Evolutionary conservation across 352 stramenopile species (phyloP).

Genomic region (Globisporangium nodosum): DNA sequence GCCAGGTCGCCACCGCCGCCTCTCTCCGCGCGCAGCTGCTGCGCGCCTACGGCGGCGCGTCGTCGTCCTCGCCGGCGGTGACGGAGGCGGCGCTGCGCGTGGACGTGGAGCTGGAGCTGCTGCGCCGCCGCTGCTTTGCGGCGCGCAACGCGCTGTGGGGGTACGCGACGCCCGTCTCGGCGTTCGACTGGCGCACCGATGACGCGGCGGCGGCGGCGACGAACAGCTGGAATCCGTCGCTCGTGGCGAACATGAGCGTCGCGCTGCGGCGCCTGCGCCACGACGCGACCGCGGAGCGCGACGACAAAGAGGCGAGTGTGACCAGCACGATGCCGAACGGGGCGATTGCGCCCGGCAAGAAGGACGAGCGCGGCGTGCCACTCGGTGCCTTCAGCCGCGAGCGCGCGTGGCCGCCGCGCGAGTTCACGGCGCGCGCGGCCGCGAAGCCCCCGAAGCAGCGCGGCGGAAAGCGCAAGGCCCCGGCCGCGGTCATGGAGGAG

Average conservation of each 20-base stretch:
- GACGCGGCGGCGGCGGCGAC: slow-evolving; percentile 15
- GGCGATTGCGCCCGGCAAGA: slow-evolving; percentile 3
- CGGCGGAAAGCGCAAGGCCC: slow-evolving; percentile 59
- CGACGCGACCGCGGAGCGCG: slow-evolving; percentile 15
- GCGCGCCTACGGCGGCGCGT: slow-evolving; percentile 20
- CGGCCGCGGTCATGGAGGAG: slow-evolving; percentile 36
- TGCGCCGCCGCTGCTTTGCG: slow-evolving; percentile 68
- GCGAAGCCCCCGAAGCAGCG: slow-evolving; percentile 33
- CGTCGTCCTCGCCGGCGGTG: neutral
- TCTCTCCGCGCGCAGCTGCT: slow-evolving; percentile 42
- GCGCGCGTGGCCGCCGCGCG: slow-evolving; percentile 63
- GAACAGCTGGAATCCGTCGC: slow-evolving; percentile 30
- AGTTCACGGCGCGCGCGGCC: slow-evolving; percentile 62
- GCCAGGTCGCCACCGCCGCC: slow-evolving; percentile 18
- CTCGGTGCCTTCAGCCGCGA: slow-evolving; percentile 43
- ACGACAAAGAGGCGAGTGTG: slow-evolving; percentile 12
- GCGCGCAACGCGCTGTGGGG: slow-evolving; percentile 66
- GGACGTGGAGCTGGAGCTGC: slow-evolving; percentile 70
- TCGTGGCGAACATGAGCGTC: slow-evolving; percentile 33
- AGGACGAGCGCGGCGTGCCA: slow-evolving; percentile 13
- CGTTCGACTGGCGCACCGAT: slow-evolving; percentile 22
- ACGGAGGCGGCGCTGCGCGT: slow-evolving; percentile 69
- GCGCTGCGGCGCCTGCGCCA: slow-evolving; percentile 30
- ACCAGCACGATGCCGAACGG: neutral
- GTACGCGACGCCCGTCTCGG: slow-evolving; percentile 35